A percentile compares a stretch with the other conserved stretches of the same genome.
phyloP scores from a whole-genome alignment of 2,329 filamentous ascomycete genomes.

The Fusarium armeniacum region DNA sequence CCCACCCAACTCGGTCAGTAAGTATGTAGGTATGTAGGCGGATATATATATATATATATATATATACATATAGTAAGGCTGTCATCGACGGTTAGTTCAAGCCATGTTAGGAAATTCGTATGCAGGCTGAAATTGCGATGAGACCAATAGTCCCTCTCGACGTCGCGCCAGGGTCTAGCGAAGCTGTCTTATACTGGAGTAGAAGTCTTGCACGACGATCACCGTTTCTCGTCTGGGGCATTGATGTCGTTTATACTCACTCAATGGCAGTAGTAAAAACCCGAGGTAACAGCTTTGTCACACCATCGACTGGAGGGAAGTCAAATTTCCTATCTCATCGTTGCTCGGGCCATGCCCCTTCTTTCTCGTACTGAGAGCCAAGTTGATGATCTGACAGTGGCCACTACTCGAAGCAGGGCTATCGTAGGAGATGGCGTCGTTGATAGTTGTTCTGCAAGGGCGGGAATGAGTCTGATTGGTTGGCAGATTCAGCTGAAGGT shows the following conservation, averaged over 20 bases:
- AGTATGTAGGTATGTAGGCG: not conserved
- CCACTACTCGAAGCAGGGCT: constrained; percentile 26
- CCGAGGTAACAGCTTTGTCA: constrained; percentile 24
- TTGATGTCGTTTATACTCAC: constrained; percentile 27
- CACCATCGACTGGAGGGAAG: constrained; percentile 21
- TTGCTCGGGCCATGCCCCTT: constrained; percentile 21
- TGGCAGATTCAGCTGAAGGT: constrained; percentile 20
- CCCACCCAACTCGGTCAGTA: not conserved
- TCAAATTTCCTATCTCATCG: not conserved
- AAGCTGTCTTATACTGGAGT: not conserved
- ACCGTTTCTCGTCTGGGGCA: not conserved
- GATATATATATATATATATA: not conserved
- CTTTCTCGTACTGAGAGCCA: constrained; percentile 22
- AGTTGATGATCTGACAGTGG: constrained; percentile 20
- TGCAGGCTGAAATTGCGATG: constrained; percentile 38
- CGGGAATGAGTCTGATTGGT: constrained; percentile 37
- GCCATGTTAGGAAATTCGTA: constrained; percentile 27
- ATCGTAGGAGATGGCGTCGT: constrained; percentile 36
- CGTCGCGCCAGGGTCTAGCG: constrained; percentile 1
- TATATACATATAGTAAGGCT: not conserved
- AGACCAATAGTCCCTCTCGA: constrained; percentile 27
- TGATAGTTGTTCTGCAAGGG: constrained; percentile 21
- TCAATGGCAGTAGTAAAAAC: not conserved
- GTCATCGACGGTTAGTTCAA: constrained; percentile 3
- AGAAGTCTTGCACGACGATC: not conserved